A percentile compares a stretch with the other conserved stretches of the same genome.
These are phyloP conservation scores for Aspergillus oerlinghausenensis DNA, from an alignment of 2,329 filamentous ascomycete species.

Conservation along the genomic window DNA sequence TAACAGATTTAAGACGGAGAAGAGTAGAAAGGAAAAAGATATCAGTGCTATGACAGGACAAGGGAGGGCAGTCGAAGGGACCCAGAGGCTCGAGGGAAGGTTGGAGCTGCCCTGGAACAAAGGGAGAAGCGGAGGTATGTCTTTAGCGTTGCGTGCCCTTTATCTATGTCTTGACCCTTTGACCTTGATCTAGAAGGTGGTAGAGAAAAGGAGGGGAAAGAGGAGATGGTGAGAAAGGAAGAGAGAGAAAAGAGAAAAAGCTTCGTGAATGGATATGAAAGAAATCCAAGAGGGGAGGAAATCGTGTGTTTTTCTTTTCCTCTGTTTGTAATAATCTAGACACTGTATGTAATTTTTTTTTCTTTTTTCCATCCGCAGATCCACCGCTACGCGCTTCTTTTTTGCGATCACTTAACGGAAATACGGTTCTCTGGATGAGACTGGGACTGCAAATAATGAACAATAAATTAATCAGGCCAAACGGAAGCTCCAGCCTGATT, in stretches of 20 bases:
- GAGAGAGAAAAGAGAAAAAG: conserved; percentile 4
- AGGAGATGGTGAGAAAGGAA: neutral
- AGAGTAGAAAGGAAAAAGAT: conserved; percentile 3
- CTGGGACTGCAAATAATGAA: conserved; percentile 1
- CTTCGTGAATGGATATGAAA: conserved; percentile 13
- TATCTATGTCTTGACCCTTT: neutral
- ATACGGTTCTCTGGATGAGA: conserved; percentile 1
- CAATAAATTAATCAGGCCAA: neutral
- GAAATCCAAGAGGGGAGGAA: conserved; percentile 15
- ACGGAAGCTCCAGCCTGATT: neutral
- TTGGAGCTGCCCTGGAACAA: neutral
- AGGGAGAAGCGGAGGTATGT: neutral
- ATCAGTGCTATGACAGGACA: neutral
- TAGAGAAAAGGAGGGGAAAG: neutral
- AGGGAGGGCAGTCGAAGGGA: neutral
- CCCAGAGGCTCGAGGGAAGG: neutral
- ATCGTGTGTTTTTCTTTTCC: conserved; percentile 33
- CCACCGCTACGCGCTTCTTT: conserved; percentile 19
- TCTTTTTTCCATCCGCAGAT: conserved; percentile 24
- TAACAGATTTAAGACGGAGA: neutral
- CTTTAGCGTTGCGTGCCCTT: neutral
- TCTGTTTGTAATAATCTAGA: conserved; percentile 31
- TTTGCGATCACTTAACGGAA: neutral
- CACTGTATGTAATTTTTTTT: conserved; percentile 18
- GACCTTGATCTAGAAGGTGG: neutral